Evolutionary conservation across 208 protist species (phyloP).

Genomic region (Leishmania major): DNA sequence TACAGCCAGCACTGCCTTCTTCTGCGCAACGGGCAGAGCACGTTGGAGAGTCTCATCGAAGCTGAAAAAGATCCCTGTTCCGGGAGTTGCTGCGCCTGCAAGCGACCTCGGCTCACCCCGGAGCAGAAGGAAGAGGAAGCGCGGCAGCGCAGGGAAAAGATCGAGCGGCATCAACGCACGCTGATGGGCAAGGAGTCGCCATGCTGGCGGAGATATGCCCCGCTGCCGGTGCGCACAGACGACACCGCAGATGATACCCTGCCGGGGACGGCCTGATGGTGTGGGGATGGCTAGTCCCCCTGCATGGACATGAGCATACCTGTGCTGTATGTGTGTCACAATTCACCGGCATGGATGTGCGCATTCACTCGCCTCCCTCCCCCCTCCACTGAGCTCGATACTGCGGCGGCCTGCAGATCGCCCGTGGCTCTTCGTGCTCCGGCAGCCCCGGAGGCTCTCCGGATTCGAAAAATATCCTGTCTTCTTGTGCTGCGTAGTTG

Average conservation of each 20-base stretch:
- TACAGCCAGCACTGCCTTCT: slow-evolving; percentile 38
- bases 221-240: slow-evolving; percentile 44
- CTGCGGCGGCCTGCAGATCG: not conserved
- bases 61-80: not conserved
- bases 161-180: slow-evolving; percentile 25
- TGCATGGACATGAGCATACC: not conserved
- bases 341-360: not conserved
- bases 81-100: not conserved
- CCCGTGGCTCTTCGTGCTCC: not conserved
- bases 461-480: not conserved
- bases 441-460: not conserved
- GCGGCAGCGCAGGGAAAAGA: slow-evolving; percentile 16
- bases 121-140: slow-evolving; percentile 25
- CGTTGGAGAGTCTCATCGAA: slow-evolving; percentile 44
- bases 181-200: slow-evolving; percentile 42
- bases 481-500: not conserved
- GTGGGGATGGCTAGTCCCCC: not conserved
- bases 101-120: not conserved
- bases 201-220: slow-evolving; percentile 45
- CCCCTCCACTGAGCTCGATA: not conserved
- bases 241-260: slow-evolving; percentile 34
- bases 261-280: slow-evolving; percentile 1
- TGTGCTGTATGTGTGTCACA: not conserved
- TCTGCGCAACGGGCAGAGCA: slow-evolving; percentile 44
- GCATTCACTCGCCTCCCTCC: not conserved